Base-by-base conservation (phyloP, 2,329 filamentous ascomycete species). In the Xylariaceae sp. region DNA sequence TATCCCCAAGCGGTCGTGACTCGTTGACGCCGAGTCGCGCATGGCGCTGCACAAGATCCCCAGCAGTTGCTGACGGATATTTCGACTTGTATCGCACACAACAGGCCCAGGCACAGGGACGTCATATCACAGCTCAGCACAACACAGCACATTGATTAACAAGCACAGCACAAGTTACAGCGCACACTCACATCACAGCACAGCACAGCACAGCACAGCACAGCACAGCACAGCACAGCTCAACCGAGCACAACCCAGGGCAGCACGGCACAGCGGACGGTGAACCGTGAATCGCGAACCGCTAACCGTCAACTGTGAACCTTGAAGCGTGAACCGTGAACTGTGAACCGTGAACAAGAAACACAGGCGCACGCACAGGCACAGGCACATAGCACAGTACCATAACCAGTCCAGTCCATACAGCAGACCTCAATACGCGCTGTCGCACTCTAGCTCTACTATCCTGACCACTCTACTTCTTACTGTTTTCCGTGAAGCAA, bases 401-500 rank as follows among this genome's bases (percentile, higher is more conserved):
- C 39, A 40, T n/a, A n/a, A n/a, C n/a, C n/a, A n/a, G n/a, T n/a
- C n/a, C n/a, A n/a, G n/a, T n/a, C n/a, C n/a, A n/a, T 48, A 52
- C 55, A 26, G 37, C 46, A 41, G 19, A 51, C 44, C 48, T 36
- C 55, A 57, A 41, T 49, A 43, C 57, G 57, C 58, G 59, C 51
- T 40, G 60, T 64, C 58, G 61, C 56, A 60, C 60, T 62, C 61
- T 54, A 58, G 56, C 57, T 57, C 58, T 58, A 52, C 57, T 48
- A 64, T 59, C 63, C 63, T 48, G 55, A 58, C 59, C 61, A 51
- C 26, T 26, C 26, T 26, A 5, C 49, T 41, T 34, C 15, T 26
- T 34, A 34, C 19, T 40, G 18, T 47, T 47, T 39, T 34, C 42
- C 50, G 61, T 63, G 65, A 63, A 61, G 66, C 63, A 64, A 68